Conservation (phyloP, 108 stramenopile species). For the Nitzschia palea region DNA sequence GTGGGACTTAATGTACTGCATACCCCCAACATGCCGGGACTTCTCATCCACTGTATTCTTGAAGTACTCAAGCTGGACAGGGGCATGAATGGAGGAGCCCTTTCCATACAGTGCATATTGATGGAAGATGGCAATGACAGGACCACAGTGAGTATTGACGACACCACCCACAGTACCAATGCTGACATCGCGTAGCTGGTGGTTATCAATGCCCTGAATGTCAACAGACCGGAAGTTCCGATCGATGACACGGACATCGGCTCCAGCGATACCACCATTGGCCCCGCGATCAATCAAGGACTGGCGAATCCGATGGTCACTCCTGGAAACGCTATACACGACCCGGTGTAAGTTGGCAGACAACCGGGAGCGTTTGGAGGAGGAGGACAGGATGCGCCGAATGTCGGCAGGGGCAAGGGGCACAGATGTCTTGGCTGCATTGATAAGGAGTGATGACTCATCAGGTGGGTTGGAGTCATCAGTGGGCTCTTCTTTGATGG, state of each 20-base stretch:
- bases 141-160: conserved; percentile 8
- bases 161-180: conserved; percentile 31
- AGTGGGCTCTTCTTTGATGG: too few relatives aligned
- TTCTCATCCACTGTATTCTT: too few relatives aligned
- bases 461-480: too few relatives aligned
- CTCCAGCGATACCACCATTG: conserved; percentile 38
- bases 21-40: too few relatives aligned
- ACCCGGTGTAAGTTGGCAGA: too few relatives aligned
- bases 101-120: conserved; percentile 21
- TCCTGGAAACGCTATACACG: too few relatives aligned
- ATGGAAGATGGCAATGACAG: conserved; percentile 29
- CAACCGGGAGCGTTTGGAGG: too few relatives aligned
- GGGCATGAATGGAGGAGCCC: conserved; percentile 28
- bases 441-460: too few relatives aligned
- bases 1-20: conserved; percentile 22
- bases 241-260: conserved; percentile 8
- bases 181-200: conserved; percentile 1
- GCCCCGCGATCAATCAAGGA: conserved; percentile 42
- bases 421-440: too few relatives aligned
- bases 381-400: too few relatives aligned
- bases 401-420: too few relatives aligned
- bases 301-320: too few relatives aligned
- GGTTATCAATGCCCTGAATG: conserved; percentile 35
- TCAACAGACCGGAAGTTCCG: conserved; percentile 4
- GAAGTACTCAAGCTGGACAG: conserved; percentile 29